Conservation (phyloP, 192 early-diverging fungal genomes). For the Rhizoclosmatium sp. region DNA sequence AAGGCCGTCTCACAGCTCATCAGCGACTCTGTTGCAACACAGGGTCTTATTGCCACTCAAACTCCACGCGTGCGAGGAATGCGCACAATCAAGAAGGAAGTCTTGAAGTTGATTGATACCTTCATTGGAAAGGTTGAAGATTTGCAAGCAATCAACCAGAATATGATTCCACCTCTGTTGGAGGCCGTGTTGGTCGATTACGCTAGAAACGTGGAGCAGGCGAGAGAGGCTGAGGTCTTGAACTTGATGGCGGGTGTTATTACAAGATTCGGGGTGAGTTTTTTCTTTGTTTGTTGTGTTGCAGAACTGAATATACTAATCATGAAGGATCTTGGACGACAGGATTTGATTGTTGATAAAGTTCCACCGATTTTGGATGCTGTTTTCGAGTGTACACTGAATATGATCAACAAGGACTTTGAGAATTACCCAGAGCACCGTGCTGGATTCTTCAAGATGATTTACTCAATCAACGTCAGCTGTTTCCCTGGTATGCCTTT, state of each 20-base stretch:
- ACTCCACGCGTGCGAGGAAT: conserved; percentile 89
- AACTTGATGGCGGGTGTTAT: conserved; percentile 92
- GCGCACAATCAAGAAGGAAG: conserved; percentile 97
- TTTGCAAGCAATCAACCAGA: conserved; percentile 76
- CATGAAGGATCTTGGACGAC: background rate
- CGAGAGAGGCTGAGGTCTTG: conserved; percentile 95
- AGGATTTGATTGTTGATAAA: conserved; percentile 81
- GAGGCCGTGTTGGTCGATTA: conserved; percentile 93
- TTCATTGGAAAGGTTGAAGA: conserved; percentile 92
- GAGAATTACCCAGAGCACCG: conserved; percentile 97
- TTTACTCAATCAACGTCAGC: conserved; percentile 87
- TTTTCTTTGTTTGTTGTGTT: background rate
- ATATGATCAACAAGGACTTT: conserved; percentile 99
- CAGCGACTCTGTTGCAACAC: conserved; percentile 74
- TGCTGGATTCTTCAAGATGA: conserved; percentile 90
- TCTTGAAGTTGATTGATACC: conserved; percentile 89
- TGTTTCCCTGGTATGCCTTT: conserved; percentile 83
- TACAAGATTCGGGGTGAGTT: conserved; percentile 73
- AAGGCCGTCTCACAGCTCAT: conserved; percentile 86
- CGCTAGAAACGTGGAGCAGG: conserved; percentile 82
- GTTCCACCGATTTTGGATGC: conserved; percentile 88
- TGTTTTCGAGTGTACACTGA: conserved; percentile 95
- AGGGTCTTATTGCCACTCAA: conserved; percentile 89
- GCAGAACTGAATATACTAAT: background rate
- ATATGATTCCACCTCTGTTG: conserved; percentile 90